Base-by-base conservation (phyloP, 2,329 filamentous ascomycete genomes). In the Dactylonectria estremocensis region DNA sequence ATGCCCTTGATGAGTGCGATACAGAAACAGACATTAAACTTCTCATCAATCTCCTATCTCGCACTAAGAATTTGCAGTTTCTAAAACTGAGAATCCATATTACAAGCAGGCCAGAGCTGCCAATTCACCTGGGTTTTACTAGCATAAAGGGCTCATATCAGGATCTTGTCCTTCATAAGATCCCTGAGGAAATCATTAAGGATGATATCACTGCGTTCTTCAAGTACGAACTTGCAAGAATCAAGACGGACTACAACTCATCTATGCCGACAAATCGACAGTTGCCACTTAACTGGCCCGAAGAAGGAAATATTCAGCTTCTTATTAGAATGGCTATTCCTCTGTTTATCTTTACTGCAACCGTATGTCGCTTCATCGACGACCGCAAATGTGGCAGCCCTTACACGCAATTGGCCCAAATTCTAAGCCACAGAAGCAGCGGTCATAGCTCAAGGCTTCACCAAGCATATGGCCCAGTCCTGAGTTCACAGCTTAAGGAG, bases 281-380 rank as follows among this genome's bases (percentile, higher is more conserved):
- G 37, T 14, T 40, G 13, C 11, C 1, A 40, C 13, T 14, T 5
- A 40, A 14, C 13, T 40, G 37, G 37, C 37, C 37, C 2, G 13
- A 14, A 14, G 37, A 40, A 14, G 37, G 11, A 40, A 40, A 13
- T 13, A 14, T 40, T 13, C 37, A 40, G 13, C 11, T 14, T 14
- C 13, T 40, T 14, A 14, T 14, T 2, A 40, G 6, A 14, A 40
- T 40, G 3, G 37, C 37, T 40, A 14, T 40, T 14, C 13, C 37
- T 40, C 37, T 40, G 1, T 40, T 40, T 14, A 40, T 40, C 37
- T 40, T 40, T 14, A 5, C 37, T 40, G 37, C 13, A 14, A 40
- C 37, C 3, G 1, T 40, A 13, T 40, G 3, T 40, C 37, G 37
- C 61, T 63, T 14, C 76, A 84, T 53, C 13, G 13, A 10, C 13